Percentiles rank a stretch among this genome's conserved stretches.
phyloP scores from a whole-genome alignment of 1,284 basidiomycete species.

The Laetiporus sulphureus region DNA sequence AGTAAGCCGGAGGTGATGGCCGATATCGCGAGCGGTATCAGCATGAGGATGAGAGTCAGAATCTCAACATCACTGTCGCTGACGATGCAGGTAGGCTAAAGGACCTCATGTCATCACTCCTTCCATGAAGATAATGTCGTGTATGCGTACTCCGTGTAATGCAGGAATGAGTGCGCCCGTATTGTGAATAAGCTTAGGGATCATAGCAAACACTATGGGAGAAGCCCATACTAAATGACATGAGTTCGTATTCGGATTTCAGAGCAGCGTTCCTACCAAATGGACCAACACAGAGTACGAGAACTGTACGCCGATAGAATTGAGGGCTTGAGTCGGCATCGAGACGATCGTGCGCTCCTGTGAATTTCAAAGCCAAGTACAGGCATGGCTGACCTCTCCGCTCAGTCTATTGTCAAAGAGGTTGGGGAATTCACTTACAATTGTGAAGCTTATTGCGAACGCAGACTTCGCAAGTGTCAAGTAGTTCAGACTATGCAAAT shows the following conservation, averaged over 20 bases:
- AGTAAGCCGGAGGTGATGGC: constrained; percentile 12
- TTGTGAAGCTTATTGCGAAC: constrained; percentile 22
- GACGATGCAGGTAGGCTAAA: constrained; percentile 19
- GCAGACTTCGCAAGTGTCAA: constrained; percentile 22
- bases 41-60: constrained; percentile 16
- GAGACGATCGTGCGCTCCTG: background rate
- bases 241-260: too few relatives aligned
- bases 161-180: constrained; percentile 4
- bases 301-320: constrained; percentile 13
- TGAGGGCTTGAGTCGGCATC: constrained; percentile 6
- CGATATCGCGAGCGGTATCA: constrained; percentile 17
- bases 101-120: background rate
- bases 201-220: constrained; percentile 15
- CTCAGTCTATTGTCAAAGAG: too few relatives aligned
- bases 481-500: constrained; percentile 15
- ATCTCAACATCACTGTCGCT: constrained; percentile 13
- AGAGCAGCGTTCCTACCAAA: constrained; percentile 20
- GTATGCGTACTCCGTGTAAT: constrained; percentile 4
- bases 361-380: constrained; percentile 13
- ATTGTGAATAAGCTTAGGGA: constrained; percentile 11
- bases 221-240: constrained; percentile 18
- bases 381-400: constrained; percentile 16
- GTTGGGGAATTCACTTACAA: too few relatives aligned
- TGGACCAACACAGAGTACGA: constrained; percentile 16
- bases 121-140: too few relatives aligned